These are phyloP conservation scores for Liquidambar formosana DNA, from an alignment of 164 flowering plant species.

Conservation along the genomic window DNA sequence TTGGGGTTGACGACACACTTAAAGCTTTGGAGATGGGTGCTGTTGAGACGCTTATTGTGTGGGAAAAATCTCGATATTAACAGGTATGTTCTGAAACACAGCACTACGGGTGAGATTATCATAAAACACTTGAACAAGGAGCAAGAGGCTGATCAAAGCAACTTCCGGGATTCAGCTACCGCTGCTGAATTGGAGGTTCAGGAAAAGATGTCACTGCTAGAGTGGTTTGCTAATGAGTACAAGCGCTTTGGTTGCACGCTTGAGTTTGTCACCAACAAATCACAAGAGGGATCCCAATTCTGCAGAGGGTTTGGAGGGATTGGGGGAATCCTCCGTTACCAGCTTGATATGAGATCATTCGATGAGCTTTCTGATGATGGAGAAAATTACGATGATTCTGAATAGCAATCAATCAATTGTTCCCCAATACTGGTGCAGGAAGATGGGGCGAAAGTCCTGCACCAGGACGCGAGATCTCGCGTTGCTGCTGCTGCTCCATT, in stretches of 20 bases:
- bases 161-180: constrained; percentile 5
- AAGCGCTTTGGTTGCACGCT: constrained; percentile 6
- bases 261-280: constrained; percentile 13
- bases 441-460: too few species aligned
- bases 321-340: constrained; percentile 6
- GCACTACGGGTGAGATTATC: background rate
- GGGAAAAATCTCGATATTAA: background rate
- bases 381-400: too few species aligned
- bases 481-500: too few species aligned
- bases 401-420: too few species aligned
- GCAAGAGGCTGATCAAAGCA: constrained; percentile 9
- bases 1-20: too few species aligned
- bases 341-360: constrained; percentile 9
- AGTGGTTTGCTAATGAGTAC: constrained; percentile 10
- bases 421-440: too few species aligned
- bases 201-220: constrained; percentile 3
- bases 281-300: too few species aligned
- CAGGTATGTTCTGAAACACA: constrained; percentile 3
- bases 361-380: constrained; percentile 9
- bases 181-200: constrained; percentile 7
- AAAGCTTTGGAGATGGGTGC: too few species aligned
- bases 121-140: constrained; percentile 5
- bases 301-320: constrained; percentile 10
- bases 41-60: background rate
- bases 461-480: too few species aligned